These are phyloP conservation scores for Penicillium mononematosum DNA, from an alignment of 495 filamentous ascomycete genomes.

Conservation along the genomic window DNA sequence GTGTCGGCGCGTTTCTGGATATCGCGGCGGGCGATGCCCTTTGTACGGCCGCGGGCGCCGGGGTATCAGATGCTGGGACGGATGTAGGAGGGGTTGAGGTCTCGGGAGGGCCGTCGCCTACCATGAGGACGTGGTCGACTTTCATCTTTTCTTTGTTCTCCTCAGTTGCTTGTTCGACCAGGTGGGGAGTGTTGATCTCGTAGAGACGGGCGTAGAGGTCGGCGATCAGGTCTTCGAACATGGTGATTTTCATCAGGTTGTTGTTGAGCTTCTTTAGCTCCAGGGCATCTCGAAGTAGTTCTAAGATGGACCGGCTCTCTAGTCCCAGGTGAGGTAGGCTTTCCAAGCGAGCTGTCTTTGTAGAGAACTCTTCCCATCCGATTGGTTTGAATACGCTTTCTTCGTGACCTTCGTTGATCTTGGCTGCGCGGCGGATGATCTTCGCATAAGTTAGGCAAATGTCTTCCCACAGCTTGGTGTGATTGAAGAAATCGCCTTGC, in stretches of 20 bases:
- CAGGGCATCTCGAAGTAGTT: conserved; percentile 75
- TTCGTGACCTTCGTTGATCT: conserved; percentile 63
- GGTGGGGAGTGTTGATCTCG: conserved; percentile 48
- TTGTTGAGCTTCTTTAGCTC: conserved; percentile 91
- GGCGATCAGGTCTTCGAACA: conserved; percentile 85
- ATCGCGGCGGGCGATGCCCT: conserved; percentile 63
- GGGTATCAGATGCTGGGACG: conserved; percentile 40
- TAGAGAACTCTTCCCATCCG: conserved; percentile 75
- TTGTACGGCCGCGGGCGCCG: conserved; percentile 52
- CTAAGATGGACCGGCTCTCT: conserved; percentile 50
- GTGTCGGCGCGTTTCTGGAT: conserved; percentile 62
- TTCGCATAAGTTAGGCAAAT: conserved; percentile 71
- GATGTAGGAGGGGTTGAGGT: conserved; percentile 35
- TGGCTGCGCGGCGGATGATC: conserved; percentile 67
- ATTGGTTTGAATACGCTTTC: conserved; percentile 82
- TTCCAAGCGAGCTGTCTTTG: conserved; percentile 56
- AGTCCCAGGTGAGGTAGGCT: conserved; percentile 44
- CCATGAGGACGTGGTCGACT: conserved; percentile 56
- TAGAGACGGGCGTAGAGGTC: conserved; percentile 87
- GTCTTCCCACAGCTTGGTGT: conserved; percentile 80
- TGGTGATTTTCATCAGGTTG: conserved; percentile 75
- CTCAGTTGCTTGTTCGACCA: conserved; percentile 48
- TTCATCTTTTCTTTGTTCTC: conserved; percentile 58
- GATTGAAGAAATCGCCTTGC: conserved; percentile 79
- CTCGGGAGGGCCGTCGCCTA: conserved; percentile 37